These are phyloP conservation scores for Cercospora canescens DNA, from an alignment of 2,329 filamentous ascomycete genomes.

Conservation along the genomic window DNA sequence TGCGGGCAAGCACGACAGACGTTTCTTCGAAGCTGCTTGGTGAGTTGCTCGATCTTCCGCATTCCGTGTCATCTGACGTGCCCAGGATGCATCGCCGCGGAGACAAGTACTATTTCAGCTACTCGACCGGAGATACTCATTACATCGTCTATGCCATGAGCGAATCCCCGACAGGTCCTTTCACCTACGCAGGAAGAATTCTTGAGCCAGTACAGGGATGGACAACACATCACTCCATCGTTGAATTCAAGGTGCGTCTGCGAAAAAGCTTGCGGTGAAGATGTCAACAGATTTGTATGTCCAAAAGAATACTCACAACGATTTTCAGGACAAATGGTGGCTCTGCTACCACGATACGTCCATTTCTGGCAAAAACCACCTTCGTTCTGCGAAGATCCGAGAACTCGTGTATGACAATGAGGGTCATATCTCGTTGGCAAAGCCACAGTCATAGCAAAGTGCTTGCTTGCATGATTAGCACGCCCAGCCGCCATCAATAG, in stretches of 20 bases:
- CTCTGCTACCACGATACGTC: constrained; percentile 76
- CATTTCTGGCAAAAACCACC: constrained; percentile 66
- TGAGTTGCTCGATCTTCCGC: constrained; percentile 41
- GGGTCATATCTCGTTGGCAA: constrained; percentile 56
- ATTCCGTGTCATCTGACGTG: constrained; percentile 29
- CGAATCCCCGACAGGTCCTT: constrained; percentile 66
- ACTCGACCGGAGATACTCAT: constrained; percentile 62
- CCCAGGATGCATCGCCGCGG: constrained; percentile 64
- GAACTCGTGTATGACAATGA: constrained; percentile 71
- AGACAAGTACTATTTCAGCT: constrained; percentile 32
- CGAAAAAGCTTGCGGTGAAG: too few species aligned
- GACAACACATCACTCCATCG: constrained; percentile 80
- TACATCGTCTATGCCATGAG: constrained; percentile 70
- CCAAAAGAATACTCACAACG: neutral
- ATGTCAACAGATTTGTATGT: neutral
- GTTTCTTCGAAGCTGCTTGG: constrained; percentile 83
- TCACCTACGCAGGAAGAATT: constrained; percentile 70
- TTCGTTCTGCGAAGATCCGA: constrained; percentile 71
- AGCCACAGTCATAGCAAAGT: constrained; percentile 22
- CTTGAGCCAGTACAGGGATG: constrained; percentile 76
- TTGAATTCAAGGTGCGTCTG: constrained; percentile 58
- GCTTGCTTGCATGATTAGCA: constrained; percentile 13
- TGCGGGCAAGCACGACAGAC: constrained; percentile 68
- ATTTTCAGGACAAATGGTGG: constrained; percentile 60
- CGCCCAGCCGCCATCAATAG: constrained; percentile 47